Base-by-base conservation (phyloP, 805 yeast species). In the Komagataella kurtzmanii region DNA sequence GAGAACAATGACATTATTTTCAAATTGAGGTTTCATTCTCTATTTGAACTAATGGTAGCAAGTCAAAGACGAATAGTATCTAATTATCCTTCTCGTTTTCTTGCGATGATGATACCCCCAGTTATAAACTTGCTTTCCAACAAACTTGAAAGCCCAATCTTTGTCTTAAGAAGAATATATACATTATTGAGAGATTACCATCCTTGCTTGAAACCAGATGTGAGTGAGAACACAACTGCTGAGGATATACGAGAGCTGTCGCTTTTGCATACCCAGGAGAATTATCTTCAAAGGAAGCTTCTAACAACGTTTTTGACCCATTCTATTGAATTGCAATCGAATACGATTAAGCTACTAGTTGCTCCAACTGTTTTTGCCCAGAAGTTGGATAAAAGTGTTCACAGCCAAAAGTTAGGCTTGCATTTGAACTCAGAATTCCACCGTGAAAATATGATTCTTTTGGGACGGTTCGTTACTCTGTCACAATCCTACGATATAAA, bases 51-150 rank as follows among this genome's bases (percentile, higher is more conserved):
- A 51, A 66, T 86, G 51, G 72, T 68, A 17, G 70, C 79, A 46
- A 76, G 81, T 46, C 62, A 86, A 58, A 77, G 75, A 56, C 69
- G 82, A 53, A 82, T 88, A 54, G 69, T 72, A 44, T 85, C 95
- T 0, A 62, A 79, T 17, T 81, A 83, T 60, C 97, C 97, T 6
- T 85, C 96, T 0, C 78, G 85, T 55, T 89, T 86, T 60, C 67
- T 90, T 48, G 74, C 84, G 1, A 83, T 87, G 76, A 79, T 83
- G 0, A 75, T 81, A 0, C 62, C 84, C 1, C 72, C 88, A 0
- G 63, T 82, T 44, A 65, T 83, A 50, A 79, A 79, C 49, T 73
- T 79, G 40, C 62, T 30, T 30, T 30, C 40, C 40, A 30, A 30
- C 6, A 30, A 30, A 30, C 12, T 30, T 30, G 6, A 30, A 8